Evolutionary conservation across 768 basidiomycete species (phyloP).

Genomic region (Pisolithus sp.): DNA sequence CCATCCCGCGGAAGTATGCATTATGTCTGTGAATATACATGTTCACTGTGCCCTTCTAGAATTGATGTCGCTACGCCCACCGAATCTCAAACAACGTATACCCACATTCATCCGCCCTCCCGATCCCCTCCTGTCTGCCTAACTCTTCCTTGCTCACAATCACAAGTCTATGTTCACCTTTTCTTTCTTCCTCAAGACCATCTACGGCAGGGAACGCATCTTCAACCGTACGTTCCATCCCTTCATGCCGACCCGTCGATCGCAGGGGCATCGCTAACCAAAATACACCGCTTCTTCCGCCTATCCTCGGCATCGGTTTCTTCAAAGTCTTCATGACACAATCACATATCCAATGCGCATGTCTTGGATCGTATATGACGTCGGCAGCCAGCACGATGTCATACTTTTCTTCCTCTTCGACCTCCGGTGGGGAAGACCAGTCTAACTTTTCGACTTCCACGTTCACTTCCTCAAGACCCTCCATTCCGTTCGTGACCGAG

Average conservation of each 20-base stretch:
- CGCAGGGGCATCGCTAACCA: slow-evolving; percentile 71
- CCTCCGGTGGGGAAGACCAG: slow-evolving; percentile 50
- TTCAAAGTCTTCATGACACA: slow-evolving; percentile 51
- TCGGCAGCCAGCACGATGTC: slow-evolving; percentile 76
- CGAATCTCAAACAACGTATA: slow-evolving; percentile 69
- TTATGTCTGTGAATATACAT: too few species aligned
- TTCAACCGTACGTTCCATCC: slow-evolving; percentile 50
- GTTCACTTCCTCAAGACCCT: slow-evolving; percentile 15
- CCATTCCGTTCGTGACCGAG: too few species aligned
- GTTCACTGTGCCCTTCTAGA: too few species aligned
- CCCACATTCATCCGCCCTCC: slow-evolving; percentile 62
- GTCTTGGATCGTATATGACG: slow-evolving; percentile 66
- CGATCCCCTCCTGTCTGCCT: slow-evolving; percentile 46
- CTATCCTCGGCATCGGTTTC: not conserved
- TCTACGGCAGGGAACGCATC: slow-evolving; percentile 37
- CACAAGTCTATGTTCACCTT: slow-evolving; percentile 28
- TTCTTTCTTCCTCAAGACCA: not conserved
- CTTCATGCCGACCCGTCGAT: slow-evolving; percentile 56
- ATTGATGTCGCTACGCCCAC: slow-evolving; percentile 36
- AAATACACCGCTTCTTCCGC: slow-evolving; percentile 41
- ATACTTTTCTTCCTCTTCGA: slow-evolving; percentile 36
- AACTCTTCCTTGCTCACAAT: slow-evolving; percentile 45
- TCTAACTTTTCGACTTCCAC: slow-evolving; percentile 51
- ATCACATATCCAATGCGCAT: slow-evolving; percentile 60
- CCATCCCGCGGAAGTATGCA: too few species aligned